Base-by-base conservation (phyloP, 2,329 filamentous ascomycete genomes). In the Penicillium nordicum region DNA sequence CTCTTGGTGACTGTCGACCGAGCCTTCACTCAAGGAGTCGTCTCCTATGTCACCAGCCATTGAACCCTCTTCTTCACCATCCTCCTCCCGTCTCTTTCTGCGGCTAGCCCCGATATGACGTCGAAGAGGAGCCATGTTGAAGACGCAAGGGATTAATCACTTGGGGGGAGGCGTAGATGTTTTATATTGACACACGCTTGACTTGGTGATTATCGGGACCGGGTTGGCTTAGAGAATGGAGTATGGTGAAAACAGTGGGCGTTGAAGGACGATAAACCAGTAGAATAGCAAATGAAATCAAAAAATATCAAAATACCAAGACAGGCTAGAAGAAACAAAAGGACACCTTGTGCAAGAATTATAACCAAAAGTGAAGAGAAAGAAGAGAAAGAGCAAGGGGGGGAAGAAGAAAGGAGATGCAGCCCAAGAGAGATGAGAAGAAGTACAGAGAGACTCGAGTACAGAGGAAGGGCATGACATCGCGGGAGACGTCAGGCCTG, bases 11-110 rank as follows among this genome's bases (percentile, higher is more conserved):
- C 79, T 86, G 60, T 80, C 76, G 23, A 78, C 73, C 12, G 84
- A 86, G 37, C 77, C 80, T 69, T 87, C 85, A 70, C 83, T 87
- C 72, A 85, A 75, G 40, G 84, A 87, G 69, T 87, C 84, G 63
- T 85, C 83, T 49, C 82, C 80, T 55, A 82, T 63, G 53, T 79
- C 79, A 40, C 77, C 81, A 50, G 76, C 77, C 58, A 82, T 57
- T 43, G 76, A 79, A 47, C 72, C 74, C 58, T 80, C 78, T 58
- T 80, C 78, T 63, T 79, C 78, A 47, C 76, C 78, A 57, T 80
- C 78, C 58, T 80, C 79, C 56, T 79, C 76, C 56, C 70, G 70
- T 58, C 76, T 72, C 64, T 74, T 70, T 58, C 78, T 72, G 61
- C 77, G 72, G 63, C 77, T 78, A 47, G 74, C 71, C 57, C 76